phyloP scores from a whole-genome alignment of 495 filamentous ascomycete genomes.

The Aspergillus homomorphus region DNA sequence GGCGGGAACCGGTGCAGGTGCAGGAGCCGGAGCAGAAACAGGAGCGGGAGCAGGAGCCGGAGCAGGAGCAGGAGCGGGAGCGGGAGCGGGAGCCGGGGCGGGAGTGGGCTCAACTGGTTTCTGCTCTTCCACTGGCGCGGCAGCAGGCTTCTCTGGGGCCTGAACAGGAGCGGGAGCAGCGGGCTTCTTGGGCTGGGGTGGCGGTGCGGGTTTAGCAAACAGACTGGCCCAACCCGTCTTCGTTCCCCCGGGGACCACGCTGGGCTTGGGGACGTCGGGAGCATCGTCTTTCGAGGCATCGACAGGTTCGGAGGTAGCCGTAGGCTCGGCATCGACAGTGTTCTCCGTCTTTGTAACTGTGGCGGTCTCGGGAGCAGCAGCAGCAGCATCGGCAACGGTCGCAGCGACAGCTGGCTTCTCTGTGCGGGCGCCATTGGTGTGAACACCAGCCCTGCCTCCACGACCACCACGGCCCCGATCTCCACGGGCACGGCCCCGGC shows the following conservation, averaged over 20 bases:
- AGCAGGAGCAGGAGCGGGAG: conserved; percentile 9
- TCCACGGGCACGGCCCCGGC: conserved; percentile 66
- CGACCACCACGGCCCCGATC: conserved; percentile 73
- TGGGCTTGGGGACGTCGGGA: conserved; percentile 33
- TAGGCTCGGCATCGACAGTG: conserved; percentile 29
- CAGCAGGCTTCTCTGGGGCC: conserved; percentile 64
- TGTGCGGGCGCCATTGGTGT: conserved; percentile 49
- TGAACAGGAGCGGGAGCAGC: conserved; percentile 32
- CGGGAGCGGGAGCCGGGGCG: conserved; percentile 15
- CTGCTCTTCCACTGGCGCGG: conserved; percentile 46
- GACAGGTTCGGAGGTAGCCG: conserved; percentile 22
- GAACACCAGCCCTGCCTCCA: conserved; percentile 62
- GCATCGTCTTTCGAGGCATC: conserved; percentile 31
- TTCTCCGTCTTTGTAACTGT: conserved; percentile 23
- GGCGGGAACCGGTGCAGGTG: conserved; percentile 13
- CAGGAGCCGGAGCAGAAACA: conserved; percentile 9
- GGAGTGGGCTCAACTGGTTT: conserved; percentile 16
- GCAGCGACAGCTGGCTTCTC: conserved; percentile 41
- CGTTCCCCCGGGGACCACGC: conserved; percentile 42
- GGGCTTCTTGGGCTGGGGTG: conserved; percentile 38
- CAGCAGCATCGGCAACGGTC: conserved; percentile 34
- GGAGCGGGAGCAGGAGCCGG: conserved; percentile 16
- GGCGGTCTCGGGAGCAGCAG: conserved; percentile 45
- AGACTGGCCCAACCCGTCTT: conserved; percentile 65
- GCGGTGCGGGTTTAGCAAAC: conserved; percentile 50